Base-by-base conservation (phyloP, 441 rosid species). In the Erodium moschatum region DNA sequence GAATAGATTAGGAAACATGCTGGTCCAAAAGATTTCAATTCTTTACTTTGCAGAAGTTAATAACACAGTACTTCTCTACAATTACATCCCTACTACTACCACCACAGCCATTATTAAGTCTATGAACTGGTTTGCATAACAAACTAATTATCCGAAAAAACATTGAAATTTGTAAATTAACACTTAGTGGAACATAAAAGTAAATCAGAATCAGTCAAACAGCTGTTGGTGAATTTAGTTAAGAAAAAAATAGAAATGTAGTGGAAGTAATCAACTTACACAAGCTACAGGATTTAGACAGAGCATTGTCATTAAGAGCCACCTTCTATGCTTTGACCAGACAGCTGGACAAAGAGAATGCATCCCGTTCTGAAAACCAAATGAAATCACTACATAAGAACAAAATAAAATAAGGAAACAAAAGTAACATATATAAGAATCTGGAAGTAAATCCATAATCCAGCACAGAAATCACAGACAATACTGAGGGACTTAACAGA, bases 231-330 rank as follows among this genome's bases (percentile, higher is more conserved):
- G 16, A 46, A 11, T 46, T 46, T 46, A 12, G 15, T 46, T 0
- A 6, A 7, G 19, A 20, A 20, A 7, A 10, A 58, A 20, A 18
- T 1, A 29, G 0, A 19, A 12, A 19, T 58, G 13, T 9, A 10
- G 63, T 18, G 19, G 16, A 61, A 67, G 29, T 19, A 9, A 76
- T 70, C 61, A 56, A 79, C 92, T 87, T 82, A 93, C 97, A 78
- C 97, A 93, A 54, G 93, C 88, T 70, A 91, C 33, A 75, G 97
- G 96, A 76, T 86, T 91, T 74, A 91, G 92, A 68, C 92, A 84
- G 50, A 91, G 86, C 97, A 93, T 89, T 75, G 98, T 89, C 97
- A 91, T 93, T 75, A 93, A 74, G 76, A 91, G 85, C 98, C 97
- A 93, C 75, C 96, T 87, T 75, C 96, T 77, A 74, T 91, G 97